A percentile compares a stretch with the other conserved stretches of the same genome.
phyloP scores from a whole-genome alignment of 768 basidiomycete genomes.

The Boletus rex-veris region DNA sequence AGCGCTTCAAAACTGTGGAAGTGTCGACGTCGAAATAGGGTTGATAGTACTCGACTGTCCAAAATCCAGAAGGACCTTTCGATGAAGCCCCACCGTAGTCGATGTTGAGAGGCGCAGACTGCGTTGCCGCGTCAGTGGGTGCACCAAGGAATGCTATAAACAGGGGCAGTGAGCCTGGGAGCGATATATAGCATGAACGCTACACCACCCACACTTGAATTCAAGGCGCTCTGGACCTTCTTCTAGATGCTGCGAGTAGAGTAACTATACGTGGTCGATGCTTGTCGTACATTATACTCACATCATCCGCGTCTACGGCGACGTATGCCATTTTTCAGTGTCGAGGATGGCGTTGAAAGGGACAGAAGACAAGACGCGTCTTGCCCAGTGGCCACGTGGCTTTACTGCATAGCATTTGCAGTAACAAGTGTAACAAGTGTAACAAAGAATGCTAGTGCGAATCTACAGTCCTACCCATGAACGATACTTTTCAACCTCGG shows the following conservation, averaged over 20 bases:
- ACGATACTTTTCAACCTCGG: conserved; percentile 55
- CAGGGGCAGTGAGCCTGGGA: background rate
- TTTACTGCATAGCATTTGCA: background rate
- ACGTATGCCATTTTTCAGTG: conserved; percentile 59
- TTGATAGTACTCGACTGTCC: conserved; percentile 85
- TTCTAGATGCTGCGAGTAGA: conserved; percentile 45
- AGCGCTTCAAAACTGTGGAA: conserved; percentile 67
- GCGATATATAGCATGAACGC: background rate
- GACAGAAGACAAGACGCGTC: background rate
- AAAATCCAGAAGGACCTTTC: conserved; percentile 57
- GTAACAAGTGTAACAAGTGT: no score
- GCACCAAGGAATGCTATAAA: conserved; percentile 54
- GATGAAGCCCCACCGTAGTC: conserved; percentile 48
- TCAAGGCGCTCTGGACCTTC: conserved; percentile 68
- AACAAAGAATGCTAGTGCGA: background rate
- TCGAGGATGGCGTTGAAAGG: background rate
- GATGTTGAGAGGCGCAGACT: conserved; percentile 34
- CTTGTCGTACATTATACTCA: conserved; percentile 29
- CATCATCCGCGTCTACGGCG: conserved; percentile 68
- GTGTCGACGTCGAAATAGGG: conserved; percentile 89
- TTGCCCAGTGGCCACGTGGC: conserved; percentile 4
- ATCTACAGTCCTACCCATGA: conserved; percentile 45
- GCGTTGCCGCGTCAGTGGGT: conserved; percentile 25
- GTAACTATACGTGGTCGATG: background rate
- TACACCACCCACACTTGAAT: conserved; percentile 56